Base-by-base conservation (phyloP, 768 basidiomycete species). In the Glaciozyma martinii region DNA sequence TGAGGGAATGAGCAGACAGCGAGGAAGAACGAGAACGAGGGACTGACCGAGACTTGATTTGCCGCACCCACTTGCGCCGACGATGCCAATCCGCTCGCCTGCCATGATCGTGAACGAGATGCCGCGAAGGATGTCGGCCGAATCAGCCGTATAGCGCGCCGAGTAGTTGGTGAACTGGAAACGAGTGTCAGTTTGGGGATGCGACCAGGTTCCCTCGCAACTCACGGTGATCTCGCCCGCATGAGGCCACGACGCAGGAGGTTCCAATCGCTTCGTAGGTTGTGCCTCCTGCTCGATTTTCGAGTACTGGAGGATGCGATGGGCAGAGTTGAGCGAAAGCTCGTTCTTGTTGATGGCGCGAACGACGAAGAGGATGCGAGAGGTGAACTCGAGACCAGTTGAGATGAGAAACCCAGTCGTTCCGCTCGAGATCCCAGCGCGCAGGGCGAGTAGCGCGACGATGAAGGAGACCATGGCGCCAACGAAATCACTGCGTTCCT, bases 21-120 rank as follows among this genome's bases (percentile, higher is more conserved):
- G 16, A 8, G 9, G 23, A 23, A 32, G 25, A 2, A 15, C 40
- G 21, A 0, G n/a, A 15, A 0, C 33, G 10, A 3, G 7, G 32
- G 15, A 37, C 66, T 50, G 29, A 68, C 67, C 62, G 12, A 80
- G 69, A 27, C 76, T 63, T 5, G 49, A 56, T 58, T 74, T 79
- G 1, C 77, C 78, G 61, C 84, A 84, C 6, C 82, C 65, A 0
- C 50, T 43, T 0, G 83, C 71, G 57, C 90, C 90, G 57, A 94
- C 88, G 61, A 94, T 88, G 40, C 92, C 92, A 67, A 98, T 85
- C 78, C 94, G 93, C 78, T 95, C 92, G 9, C 88, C 87, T 0
- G 83, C 82, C 1, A 77, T 75, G 32, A 95, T 80, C 32, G 78
- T 77, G 81, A 95, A 82, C 16, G 81, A 83, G 58, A 95, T 75